phyloP scores from a whole-genome alignment of 1,284 basidiomycete genomes.

The Acaromyces ingoldii region DNA sequence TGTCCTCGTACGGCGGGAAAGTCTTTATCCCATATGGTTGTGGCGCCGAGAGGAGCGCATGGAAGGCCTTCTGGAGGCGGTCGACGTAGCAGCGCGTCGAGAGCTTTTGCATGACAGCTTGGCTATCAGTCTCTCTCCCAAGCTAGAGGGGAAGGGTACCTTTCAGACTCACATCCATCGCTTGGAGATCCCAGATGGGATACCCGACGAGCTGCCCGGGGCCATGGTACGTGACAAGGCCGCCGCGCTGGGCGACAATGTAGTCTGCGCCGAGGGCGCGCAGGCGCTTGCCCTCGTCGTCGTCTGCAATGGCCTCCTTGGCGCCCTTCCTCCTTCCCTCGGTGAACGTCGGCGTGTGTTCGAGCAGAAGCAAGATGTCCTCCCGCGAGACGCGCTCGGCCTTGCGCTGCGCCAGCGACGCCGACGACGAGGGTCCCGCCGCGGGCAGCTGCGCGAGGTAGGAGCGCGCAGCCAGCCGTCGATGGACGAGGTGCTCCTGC shows the following conservation, averaged over 20 bases:
- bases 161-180: constrained; percentile 59
- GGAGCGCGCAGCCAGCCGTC: constrained; percentile 24
- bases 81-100: constrained; percentile 68
- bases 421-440: constrained; percentile 61
- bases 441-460: constrained; percentile 60
- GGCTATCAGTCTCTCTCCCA: too few relatives aligned
- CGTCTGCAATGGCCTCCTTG: constrained; percentile 51
- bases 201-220: constrained; percentile 97
- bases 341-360: constrained; percentile 92
- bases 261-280: constrained; percentile 79
- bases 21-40: constrained; percentile 52
- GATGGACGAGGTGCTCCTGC: constrained; percentile 41
- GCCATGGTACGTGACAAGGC: constrained; percentile 93
- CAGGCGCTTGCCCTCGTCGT: constrained; percentile 63
- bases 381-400: constrained; percentile 47
- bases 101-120: constrained; percentile 15
- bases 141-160: too few relatives aligned
- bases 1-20: constrained; percentile 24
- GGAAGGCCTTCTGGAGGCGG: constrained; percentile 63
- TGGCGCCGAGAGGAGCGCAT: constrained; percentile 58
- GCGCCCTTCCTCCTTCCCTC: constrained; percentile 71
- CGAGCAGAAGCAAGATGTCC: constrained; percentile 56
- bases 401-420: constrained; percentile 49
- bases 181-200: constrained; percentile 75
- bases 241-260: constrained; percentile 74